Evolutionary conservation across 306 rosid genomes (phyloP).

Genomic region (Cicer chorassanicum): DNA sequence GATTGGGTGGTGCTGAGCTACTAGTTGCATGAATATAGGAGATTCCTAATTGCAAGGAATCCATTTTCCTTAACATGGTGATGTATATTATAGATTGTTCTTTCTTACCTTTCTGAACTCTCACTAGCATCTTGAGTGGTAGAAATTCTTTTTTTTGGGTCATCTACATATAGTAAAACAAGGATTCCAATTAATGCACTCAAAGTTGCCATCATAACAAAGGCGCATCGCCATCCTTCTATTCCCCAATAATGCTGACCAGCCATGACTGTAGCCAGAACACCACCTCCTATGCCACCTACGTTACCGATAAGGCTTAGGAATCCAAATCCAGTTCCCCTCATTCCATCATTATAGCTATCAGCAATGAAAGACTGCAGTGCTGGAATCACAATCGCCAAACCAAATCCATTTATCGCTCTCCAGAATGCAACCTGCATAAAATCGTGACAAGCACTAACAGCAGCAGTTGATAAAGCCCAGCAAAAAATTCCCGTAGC

Average conservation of each 20-base stretch:
- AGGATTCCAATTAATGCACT: slow-evolving; percentile 84
- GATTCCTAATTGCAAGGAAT: not conserved
- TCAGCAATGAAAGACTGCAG: slow-evolving; percentile 97
- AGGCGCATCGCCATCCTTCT: slow-evolving; percentile 91
- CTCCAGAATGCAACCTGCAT: slow-evolving; percentile 89
- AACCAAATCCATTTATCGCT: slow-evolving; percentile 87
- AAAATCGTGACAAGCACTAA: slow-evolving; percentile 67
- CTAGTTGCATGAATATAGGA: not conserved
- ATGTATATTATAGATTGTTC: slow-evolving; percentile 1
- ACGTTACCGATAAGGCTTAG: slow-evolving; percentile 71
- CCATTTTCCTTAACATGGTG: not conserved
- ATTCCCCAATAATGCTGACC: slow-evolving; percentile 74
- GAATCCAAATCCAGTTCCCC: slow-evolving; percentile 91
- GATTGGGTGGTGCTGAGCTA: not conserved
- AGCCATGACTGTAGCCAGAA: slow-evolving; percentile 93
- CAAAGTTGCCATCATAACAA: slow-evolving; percentile 74
- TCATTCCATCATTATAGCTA: slow-evolving; percentile 74
- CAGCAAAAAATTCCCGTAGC: slow-evolving; percentile 90
- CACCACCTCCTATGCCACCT: slow-evolving; percentile 99
- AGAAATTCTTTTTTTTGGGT: slow-evolving; percentile 59
- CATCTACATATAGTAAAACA: slow-evolving; percentile 76
- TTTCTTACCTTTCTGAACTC: slow-evolving; percentile 62
- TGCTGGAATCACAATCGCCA: slow-evolving; percentile 97
- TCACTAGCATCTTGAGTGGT: slow-evolving; percentile 40
- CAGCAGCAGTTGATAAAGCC: slow-evolving; percentile 98